Base-by-base conservation (phyloP, 139 green algal species). In the Chlamydomonas schloesseri region DNA sequence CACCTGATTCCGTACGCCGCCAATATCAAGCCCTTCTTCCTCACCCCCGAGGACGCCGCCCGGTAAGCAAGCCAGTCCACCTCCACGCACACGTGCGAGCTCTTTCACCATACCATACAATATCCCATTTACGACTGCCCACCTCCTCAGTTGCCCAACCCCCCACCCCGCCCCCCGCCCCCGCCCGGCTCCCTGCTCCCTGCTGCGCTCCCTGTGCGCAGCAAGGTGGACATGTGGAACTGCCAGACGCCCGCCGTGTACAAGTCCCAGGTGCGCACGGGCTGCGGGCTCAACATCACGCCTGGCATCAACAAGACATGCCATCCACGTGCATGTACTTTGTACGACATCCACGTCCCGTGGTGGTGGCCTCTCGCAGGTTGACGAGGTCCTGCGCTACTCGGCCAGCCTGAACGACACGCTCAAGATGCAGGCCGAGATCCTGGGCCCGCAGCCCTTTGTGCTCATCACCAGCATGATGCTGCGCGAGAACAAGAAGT, bases 221-320 rank as follows among this genome's bases (percentile, higher is more conserved):
- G 70, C 36, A 55, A 36, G 1, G 17, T 46, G 21, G 18, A 17
- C 5, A 57, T 58, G 36, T 75, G 70, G 70, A 21, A 75, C 20
- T 75, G 70, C 70, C 20, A 31, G 20, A 75, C 57, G 36, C 21
- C 36, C 21, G 42, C 70, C 36, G 37, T 31, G 18, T 75, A 58
- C 70, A 75, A 75, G 70, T 36, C 36, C 18, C 29, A 75, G 70
- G 70, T 75, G n/a, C n/a, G n/a, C n/a, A n/a, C n/a, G n/a, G n/a
- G n/a, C 6, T n/a, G n/a, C n/a, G n/a, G n/a, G n/a, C n/a, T n/a
- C n/a, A n/a, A n/a, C n/a, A n/a, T n/a, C n/a, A n/a, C n/a, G n/a
- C n/a, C n/a, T n/a, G n/a, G n/a, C n/a, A n/a, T n/a, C n/a, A n/a
- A n/a, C n/a, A n/a, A n/a, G n/a, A n/a, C n/a, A n/a, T n/a, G n/a